phyloP scores from a whole-genome alignment of 208 protist genomes.

The Trypanosoma melophagium region DNA sequence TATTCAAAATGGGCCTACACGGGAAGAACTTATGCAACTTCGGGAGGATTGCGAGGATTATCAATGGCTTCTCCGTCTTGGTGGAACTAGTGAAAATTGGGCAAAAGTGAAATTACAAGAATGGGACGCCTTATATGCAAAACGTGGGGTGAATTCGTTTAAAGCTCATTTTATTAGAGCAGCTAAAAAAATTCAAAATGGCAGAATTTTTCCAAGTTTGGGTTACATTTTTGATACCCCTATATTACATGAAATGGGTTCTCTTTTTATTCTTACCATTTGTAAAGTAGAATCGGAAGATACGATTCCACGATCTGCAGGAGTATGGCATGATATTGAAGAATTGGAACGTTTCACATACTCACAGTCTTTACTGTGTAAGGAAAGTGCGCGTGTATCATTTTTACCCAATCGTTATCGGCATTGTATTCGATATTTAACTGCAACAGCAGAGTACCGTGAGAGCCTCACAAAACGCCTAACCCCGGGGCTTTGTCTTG shows the following conservation, averaged over 20 bases:
- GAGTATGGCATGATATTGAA: conserved; percentile 24
- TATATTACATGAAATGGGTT: conserved; percentile 21
- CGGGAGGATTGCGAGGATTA: conserved; percentile 27
- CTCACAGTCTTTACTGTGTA: conserved; percentile 5
- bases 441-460: conserved; percentile 27
- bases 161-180: conserved; percentile 33
- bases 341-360: conserved; percentile 26
- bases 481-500: conserved; percentile 30
- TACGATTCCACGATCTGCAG: conserved; percentile 12
- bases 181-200: conserved; percentile 9
- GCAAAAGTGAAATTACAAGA: conserved; percentile 11
- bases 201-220: conserved; percentile 14
- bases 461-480: conserved; percentile 17
- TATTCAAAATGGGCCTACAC: conserved; percentile 15
- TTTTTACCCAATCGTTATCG: conserved; percentile 31
- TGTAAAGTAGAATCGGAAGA: conserved; percentile 19
- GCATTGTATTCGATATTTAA: conserved; percentile 31
- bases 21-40: conserved; percentile 12
- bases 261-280: conserved; percentile 27
- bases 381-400: conserved; percentile 9
- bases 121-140: conserved; percentile 26
- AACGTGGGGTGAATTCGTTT: conserved; percentile 25
- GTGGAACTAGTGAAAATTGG: conserved; percentile 25
- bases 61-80: conserved; percentile 33
- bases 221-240: conserved; percentile 36